Percentiles rank a stretch among this genome's conserved stretches.
Conservation (phyloP, 192 early-diverging fungal species). For the Backusella westeae region DNA sequence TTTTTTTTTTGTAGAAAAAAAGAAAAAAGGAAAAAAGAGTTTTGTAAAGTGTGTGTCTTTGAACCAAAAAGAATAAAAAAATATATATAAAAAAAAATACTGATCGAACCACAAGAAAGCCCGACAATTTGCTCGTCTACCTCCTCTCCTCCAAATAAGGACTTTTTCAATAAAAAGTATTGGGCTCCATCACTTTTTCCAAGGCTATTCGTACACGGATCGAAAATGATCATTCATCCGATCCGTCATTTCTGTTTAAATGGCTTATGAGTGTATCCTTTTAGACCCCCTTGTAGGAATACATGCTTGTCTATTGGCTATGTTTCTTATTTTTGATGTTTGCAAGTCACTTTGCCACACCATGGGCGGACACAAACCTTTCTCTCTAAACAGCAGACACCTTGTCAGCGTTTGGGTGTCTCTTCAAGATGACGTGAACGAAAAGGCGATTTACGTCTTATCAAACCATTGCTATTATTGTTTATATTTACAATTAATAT, state of each 20-base stretch:
- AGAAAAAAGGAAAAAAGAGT: constrained; percentile 4
- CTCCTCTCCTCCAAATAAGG: background rate
- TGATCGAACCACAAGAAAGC: background rate
- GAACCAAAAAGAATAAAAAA: background rate
- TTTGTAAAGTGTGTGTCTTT: background rate
- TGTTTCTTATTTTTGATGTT: constrained; percentile 14
- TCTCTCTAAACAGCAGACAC: background rate
- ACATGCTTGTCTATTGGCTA: constrained; percentile 14
- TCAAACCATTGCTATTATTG: too few relatives aligned
- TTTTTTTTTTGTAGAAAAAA: background rate
- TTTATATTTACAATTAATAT: too few relatives aligned
- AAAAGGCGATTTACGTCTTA: too few relatives aligned
- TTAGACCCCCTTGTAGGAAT: constrained; percentile 11
- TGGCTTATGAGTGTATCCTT: background rate
- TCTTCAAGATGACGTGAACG: background rate
- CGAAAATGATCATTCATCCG: background rate
- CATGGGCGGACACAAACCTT: background rate
- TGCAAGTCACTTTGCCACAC: constrained; percentile 5
- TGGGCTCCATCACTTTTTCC: background rate
- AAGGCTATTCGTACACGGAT: background rate
- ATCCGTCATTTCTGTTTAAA: constrained; percentile 13
- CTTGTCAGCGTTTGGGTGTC: background rate
- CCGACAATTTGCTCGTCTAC: background rate
- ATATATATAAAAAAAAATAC: background rate
- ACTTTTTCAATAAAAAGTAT: constrained; percentile 1